Percentiles rank a stretch among this genome's conserved stretches.
phyloP scores from a whole-genome alignment of 2,329 filamentous ascomycete species.

The Colletotrichum sp. region DNA sequence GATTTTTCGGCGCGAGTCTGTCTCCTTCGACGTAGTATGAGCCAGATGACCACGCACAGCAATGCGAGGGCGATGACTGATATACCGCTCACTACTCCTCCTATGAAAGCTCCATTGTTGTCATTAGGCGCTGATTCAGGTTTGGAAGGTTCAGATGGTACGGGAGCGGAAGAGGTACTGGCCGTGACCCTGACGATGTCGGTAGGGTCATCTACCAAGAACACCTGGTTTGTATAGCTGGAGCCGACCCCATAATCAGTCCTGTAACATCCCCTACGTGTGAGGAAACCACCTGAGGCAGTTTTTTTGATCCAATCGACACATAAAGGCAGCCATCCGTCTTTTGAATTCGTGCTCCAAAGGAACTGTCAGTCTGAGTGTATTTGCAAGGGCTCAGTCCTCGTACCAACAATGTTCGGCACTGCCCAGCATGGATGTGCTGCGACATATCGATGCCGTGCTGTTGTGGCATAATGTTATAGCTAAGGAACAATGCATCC shows the following conservation, averaged over 20 bases:
- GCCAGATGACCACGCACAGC: not conserved
- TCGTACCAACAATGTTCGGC: not conserved
- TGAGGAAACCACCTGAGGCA: not conserved
- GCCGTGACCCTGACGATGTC: not conserved
- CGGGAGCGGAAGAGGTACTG: not conserved
- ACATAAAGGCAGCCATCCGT: not conserved
- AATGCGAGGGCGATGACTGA: not conserved
- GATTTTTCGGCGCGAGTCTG: not conserved
- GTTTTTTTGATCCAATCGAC: not conserved
- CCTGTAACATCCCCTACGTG: not conserved
- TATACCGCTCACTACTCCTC: not conserved
- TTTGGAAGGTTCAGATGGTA: not conserved
- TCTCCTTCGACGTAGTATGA: not conserved
- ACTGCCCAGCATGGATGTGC: not conserved
- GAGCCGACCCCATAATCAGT: not conserved
- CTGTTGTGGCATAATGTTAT: not conserved
- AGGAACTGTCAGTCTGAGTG: not conserved
- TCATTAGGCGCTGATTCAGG: not conserved
- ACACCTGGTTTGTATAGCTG: not conserved
- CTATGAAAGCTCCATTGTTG: not conserved
- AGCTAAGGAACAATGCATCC: fast-evolving
- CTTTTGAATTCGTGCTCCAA: not conserved
- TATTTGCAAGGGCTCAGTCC: fast-evolving
- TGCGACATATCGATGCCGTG: not conserved
- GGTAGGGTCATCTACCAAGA: not conserved